Base-by-base conservation (phyloP, 2,329 filamentous ascomycete species). In the Penicillium verrucosum region DNA sequence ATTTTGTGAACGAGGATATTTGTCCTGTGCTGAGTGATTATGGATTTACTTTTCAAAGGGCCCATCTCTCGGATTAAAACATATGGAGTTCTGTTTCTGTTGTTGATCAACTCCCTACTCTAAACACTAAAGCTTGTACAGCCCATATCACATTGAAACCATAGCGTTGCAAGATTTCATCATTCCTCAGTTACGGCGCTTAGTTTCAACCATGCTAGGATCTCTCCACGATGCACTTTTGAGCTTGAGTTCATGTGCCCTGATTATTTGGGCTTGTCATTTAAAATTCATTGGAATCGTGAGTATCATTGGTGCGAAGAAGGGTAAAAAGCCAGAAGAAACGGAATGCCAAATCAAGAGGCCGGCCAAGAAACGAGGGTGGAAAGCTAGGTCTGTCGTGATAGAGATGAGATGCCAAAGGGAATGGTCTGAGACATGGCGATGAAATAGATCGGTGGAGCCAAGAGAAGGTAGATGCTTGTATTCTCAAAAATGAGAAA, bases 11-110 rank as follows among this genome's bases (percentile, higher is more conserved):
- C 4, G 47, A 57, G 18, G 54, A 52, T n/a, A 60, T 61, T 46
- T 68, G 66, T 59, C 23, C 30, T 1, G 63, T 68, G 3, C 61
- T 68, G 49, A 58, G 60, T 42, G 58, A 65, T n/a, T 65, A 62
- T 52, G 66, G 66, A 37, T 68, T 61, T 54, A 68, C 65, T 3
- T 68, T 67, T 42, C 59, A 68, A 41, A 54, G 60, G 27, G 63
- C 65, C 9, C n/a, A 32, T 14, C 42, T 63, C 23, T 62, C 59
- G 4, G 50, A 49, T 48, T 52, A 16, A 32, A 29, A 36, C 1
- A 27, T 7, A 7, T 49, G n/a, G 0, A 1, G 11, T 41, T 30
- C 1, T 14, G 32, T 6, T n/a, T 27, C 14, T n/a, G 8, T 29
- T 16, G 6, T 44, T 44, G 1, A 44, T 14, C 0, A 30, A 29